Evolutionary conservation across 176 grass and related monocot species (phyloP).

Genomic region (Eleusine coracana): DNA sequence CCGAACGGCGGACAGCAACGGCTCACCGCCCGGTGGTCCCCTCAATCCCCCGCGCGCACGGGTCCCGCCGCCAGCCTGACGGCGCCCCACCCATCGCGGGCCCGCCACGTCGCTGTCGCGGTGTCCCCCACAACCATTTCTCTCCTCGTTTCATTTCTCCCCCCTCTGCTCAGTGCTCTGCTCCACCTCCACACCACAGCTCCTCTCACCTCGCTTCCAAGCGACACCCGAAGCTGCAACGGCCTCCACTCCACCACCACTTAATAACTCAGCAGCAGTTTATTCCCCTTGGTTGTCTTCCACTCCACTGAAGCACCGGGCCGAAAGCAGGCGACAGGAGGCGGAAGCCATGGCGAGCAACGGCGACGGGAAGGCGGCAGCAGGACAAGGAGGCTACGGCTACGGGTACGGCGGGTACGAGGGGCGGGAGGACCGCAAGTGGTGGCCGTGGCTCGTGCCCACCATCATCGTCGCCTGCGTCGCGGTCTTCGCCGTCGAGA

Average conservation of each 20-base stretch:
- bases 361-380: constrained; percentile 54
- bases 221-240: constrained; percentile 33
- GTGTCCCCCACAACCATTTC: neutral
- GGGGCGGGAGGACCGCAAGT: constrained; percentile 56
- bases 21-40: constrained; percentile 41
- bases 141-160: neutral
- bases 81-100: constrained; percentile 19
- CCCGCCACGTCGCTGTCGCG: constrained; percentile 13
- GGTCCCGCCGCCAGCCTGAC: constrained; percentile 38
- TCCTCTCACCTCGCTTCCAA: constrained; percentile 55
- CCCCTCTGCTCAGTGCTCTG: neutral
- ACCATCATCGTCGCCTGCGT: constrained; percentile 75
- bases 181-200: neutral
- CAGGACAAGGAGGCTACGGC: constrained; percentile 10
- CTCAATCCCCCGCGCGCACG: neutral
- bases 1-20: constrained; percentile 42
- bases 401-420: constrained; percentile 51
- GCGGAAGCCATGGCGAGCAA: constrained; percentile 30
- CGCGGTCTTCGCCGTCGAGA: constrained; percentile 81
- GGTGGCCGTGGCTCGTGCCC: constrained; percentile 91
- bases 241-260: constrained; percentile 16
- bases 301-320: constrained; percentile 13
- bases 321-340: neutral
- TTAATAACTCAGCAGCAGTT: neutral
- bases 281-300: neutral